Base-by-base conservation (phyloP, 164 flowering plant species). In the Santalum album region DNA sequence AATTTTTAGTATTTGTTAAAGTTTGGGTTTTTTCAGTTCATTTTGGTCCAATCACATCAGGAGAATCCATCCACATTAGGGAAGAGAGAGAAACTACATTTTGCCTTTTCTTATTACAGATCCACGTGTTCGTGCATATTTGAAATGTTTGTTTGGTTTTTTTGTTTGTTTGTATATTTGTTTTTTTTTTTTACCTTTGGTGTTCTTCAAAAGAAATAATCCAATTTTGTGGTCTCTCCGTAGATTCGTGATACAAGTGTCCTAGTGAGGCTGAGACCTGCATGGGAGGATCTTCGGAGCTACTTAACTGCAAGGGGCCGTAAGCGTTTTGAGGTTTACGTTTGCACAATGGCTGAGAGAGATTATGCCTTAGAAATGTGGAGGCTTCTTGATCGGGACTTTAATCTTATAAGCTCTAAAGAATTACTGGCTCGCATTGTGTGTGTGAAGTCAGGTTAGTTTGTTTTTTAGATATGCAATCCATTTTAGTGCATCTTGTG, bases 171-270 rank as follows among this genome's bases (percentile, higher is more conserved):
- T n/a, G n/a, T n/a, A n/a, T n/a, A n/a, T n/a, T n/a, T n/a, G n/a
- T n/a, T n/a, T n/a, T n/a, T n/a, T n/a, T 7, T 32, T 32, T 32
- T 12, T 1, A 32, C 12, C 12, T 32, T n/a, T n/a, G n/a, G n/a
- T n/a, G n/a, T n/a, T n/a, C n/a, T n/a, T n/a, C n/a, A n/a, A n/a
- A n/a, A n/a, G n/a, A 32, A 32, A 7, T 32, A 32, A 32, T 32
- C 53, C 32, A 19, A 48, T 60, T 25, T n/a, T 51, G 46, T 47
- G 71, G 20, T 46, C 12, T 61, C 25, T 52, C 43, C 58, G 6
- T 62, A 94, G 99, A 80, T 87, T 62, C 97, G 99, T 66, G 99
- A 94, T 70, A 94, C 99, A n/a, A 94, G 99, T 71, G 99, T 94
- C 62, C 99, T 94, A 74, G 99, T 94, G 68, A 82, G 97, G 76